Conservation (phyloP, 352 stramenopile genomes). For the Peronospora farinosa region DNA sequence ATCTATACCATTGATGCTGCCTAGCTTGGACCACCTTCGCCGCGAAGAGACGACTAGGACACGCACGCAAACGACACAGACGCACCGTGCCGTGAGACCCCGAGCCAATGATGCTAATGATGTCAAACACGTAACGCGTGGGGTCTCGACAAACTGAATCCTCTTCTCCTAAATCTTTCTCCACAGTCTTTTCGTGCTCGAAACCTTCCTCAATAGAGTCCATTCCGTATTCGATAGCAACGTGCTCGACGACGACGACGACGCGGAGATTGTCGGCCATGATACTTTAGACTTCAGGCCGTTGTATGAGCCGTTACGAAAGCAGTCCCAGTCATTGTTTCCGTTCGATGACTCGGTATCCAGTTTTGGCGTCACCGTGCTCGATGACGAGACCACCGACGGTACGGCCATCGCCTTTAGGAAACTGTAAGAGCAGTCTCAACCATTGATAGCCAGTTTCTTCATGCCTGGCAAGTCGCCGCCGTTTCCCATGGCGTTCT, state of each 20-base stretch:
- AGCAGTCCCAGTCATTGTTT: constrained; percentile 33
- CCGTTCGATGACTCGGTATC: constrained; percentile 10
- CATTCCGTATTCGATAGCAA: constrained; percentile 37
- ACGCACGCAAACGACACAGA: constrained; percentile 44
- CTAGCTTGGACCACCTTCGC: constrained; percentile 72
- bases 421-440: constrained; percentile 37
- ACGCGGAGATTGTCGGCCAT: constrained; percentile 34
- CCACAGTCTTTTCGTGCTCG: constrained; percentile 24
- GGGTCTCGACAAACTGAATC: constrained; percentile 10
- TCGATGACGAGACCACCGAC: constrained; percentile 3
- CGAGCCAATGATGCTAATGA: constrained; percentile 64
- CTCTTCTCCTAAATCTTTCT: constrained; percentile 19
- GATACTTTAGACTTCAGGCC: constrained; percentile 11
- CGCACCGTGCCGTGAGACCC: constrained; percentile 74
- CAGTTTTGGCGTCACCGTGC: constrained; percentile 5
- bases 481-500: constrained; percentile 20
- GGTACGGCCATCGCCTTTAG: constrained; percentile 7
- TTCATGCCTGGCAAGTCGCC: constrained; percentile 1
- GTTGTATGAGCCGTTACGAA: constrained; percentile 20
- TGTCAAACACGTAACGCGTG: constrained; percentile 53
- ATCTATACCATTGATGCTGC: constrained; percentile 20
- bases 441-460: constrained; percentile 7
- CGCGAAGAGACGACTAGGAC: constrained; percentile 45
- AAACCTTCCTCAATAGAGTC: constrained; percentile 28
- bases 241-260: constrained; percentile 47